Evolutionary conservation across 495 filamentous ascomycete species (phyloP), one percentile per base, ranked within the genome.

Genomic region (Lophium mytilinum): DNA sequence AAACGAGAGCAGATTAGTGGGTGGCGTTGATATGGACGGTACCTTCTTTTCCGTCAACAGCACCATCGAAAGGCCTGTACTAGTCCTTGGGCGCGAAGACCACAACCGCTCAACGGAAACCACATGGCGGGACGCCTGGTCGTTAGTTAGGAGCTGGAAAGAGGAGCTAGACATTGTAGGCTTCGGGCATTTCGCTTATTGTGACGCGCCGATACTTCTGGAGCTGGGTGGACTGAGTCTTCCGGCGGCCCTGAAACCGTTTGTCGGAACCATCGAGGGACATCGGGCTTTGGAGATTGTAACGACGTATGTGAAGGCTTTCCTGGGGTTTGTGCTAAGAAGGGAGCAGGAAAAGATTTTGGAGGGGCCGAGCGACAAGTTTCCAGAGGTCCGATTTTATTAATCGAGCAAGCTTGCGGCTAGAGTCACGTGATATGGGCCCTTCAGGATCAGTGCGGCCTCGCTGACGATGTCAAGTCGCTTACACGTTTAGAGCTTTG

Each of bases 21-120:
- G 71, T 3, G 81, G 74, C 1, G 48, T 79, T 5, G 73, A 77
- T 53, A 57, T 80, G 37, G 80, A 81, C 53, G 78, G 80, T 0
- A 39, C 56, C 0, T 50, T 49, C 7, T 61, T n/a, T 12, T 53
- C 53, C 17, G 37, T 9, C 17, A 14, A 55, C 9, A 15, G 14
- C 18, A 39, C 58, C 18, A 55, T 46, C 17, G 1, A 48, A 3
- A 48, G 43, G 35, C 58, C 55, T 10, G 52, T 52, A 9, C 10
- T 65, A 6, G 45, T 65, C 9, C 51, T 65, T 21, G 55, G 59
- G 8, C 24, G 52, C n/a, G 51, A 15, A 37, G 52, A 52, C 3
- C 58, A 61, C 24, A 62, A 58, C 33, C 37, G 53, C 11, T 43
- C 50, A 9, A 50, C 30, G 9, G 48, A 57, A 9, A 15, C 41